Conservation (phyloP, 179 eudicot genomes). For the Beta corolliflora region DNA sequence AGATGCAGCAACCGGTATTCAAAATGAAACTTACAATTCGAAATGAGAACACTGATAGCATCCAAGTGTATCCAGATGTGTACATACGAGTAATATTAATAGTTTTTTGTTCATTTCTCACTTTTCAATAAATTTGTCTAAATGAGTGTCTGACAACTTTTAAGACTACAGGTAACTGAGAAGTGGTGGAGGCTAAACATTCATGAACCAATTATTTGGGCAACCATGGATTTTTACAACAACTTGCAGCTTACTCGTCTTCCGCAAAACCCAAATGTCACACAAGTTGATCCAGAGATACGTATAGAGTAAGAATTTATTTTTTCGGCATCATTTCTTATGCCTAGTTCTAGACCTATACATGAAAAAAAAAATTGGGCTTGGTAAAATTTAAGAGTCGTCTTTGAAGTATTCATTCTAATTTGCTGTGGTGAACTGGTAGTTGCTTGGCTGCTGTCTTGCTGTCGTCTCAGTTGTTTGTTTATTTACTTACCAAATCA, state of each 20-base stretch:
- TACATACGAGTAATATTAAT: constrained; percentile 70
- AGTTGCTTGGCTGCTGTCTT: background rate
- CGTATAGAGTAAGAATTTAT: constrained; percentile 75
- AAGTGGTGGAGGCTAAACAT: constrained; percentile 84
- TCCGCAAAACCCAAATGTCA: constrained; percentile 60
- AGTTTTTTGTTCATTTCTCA: background rate
- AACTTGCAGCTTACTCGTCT: constrained; percentile 85
- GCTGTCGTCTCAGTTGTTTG: background rate
- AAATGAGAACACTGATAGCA: constrained; percentile 84
- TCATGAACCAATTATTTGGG: constrained; percentile 98
- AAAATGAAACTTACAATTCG: constrained; percentile 76
- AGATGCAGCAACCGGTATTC: constrained; percentile 75
- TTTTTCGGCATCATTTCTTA: constrained; percentile 7
- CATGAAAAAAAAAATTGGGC: no score
- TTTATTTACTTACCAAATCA: background rate
- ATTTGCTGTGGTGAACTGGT: background rate
- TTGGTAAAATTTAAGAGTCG: background rate
- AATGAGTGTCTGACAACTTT: constrained; percentile 7
- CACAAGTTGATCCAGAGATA: constrained; percentile 99
- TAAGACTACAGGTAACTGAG: constrained; percentile 72
- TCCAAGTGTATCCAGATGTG: constrained; percentile 84
- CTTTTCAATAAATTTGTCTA: background rate
- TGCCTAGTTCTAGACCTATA: background rate
- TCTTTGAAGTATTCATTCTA: background rate
- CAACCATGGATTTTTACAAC: constrained; percentile 73